A percentile compares a stretch with the other conserved stretches of the same genome.
These are phyloP conservation scores for Draba incana DNA, from an alignment of 345 rosid genomes.

Conservation along the genomic window DNA sequence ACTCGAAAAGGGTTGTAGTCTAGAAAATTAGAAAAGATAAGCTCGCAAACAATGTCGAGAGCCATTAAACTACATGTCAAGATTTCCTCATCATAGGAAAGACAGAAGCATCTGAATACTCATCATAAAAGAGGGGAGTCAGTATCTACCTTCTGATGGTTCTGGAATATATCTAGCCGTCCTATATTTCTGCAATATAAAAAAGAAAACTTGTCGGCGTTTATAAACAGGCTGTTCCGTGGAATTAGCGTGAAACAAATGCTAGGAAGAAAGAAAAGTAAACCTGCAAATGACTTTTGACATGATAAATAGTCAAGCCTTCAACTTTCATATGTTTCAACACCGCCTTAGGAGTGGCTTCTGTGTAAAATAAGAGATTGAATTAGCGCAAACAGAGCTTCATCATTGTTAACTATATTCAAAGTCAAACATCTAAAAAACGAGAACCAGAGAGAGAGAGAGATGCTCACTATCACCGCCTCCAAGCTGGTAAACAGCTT, in stretches of 20 bases:
- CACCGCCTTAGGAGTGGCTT: conserved; percentile 94
- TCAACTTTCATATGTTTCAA: conserved; percentile 86
- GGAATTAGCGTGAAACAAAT: conserved; percentile 3
- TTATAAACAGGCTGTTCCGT: not conserved
- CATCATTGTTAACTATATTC: not conserved
- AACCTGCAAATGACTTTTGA: conserved; percentile 95
- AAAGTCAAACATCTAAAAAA: not conserved
- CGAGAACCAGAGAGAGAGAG: conserved; percentile 2
- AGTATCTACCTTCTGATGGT: conserved; percentile 65
- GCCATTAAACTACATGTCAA: not conserved
- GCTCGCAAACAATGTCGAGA: not conserved
- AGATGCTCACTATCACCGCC: conserved; percentile 71
- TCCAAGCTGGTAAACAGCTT: conserved; percentile 83
- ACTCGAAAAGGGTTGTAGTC: not conserved
- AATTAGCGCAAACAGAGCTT: conserved; percentile 40
- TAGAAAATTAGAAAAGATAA: not conserved
- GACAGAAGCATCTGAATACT: not conserved
- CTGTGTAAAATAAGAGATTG: conserved; percentile 44
- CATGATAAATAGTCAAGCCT: conserved; percentile 88
- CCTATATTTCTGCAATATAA: conserved; percentile 81
- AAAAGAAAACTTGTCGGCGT: not conserved
- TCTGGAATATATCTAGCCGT: conserved; percentile 79
- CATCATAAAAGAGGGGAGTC: conserved; percentile 12
- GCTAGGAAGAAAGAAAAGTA: conserved; percentile 2
- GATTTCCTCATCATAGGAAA: conserved; percentile 15